Evolutionary conservation across 1,284 basidiomycete genomes (phyloP).

Genomic region (Veloboletus limbatus): DNA sequence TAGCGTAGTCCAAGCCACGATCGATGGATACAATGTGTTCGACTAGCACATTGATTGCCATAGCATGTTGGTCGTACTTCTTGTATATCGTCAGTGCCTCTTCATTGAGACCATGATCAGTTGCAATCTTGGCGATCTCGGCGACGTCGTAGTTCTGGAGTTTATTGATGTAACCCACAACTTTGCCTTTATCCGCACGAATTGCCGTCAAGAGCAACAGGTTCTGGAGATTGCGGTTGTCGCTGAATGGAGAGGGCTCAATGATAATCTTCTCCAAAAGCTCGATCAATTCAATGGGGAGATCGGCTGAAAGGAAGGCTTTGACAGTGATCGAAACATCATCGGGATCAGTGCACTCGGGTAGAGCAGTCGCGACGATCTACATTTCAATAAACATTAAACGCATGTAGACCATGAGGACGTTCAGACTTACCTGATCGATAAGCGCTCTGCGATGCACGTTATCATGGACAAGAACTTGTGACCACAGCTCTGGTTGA

Average conservation of each 20-base stretch:
- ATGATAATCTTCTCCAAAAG: slow-evolving; percentile 98
- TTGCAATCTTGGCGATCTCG: slow-evolving; percentile 97
- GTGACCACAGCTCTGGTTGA: slow-evolving; percentile 94
- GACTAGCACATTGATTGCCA: slow-evolving; percentile 97
- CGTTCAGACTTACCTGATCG: slow-evolving; percentile 69
- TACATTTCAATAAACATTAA: slow-evolving; percentile 30
- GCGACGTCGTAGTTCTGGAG: slow-evolving; percentile 92
- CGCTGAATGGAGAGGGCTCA: slow-evolving; percentile 95
- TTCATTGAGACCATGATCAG: slow-evolving; percentile 94
- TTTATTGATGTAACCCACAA: slow-evolving; percentile 98
- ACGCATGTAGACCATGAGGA: background rate
- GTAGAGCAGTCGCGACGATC: slow-evolving; percentile 92
- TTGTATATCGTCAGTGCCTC: slow-evolving; percentile 96
- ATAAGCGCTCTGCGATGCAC: slow-evolving; percentile 91
- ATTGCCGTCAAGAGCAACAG: slow-evolving; percentile 94
- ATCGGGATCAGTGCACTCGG: slow-evolving; percentile 97
- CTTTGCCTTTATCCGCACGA: slow-evolving; percentile 97
- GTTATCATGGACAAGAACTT: slow-evolving; percentile 90
- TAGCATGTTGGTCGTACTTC: slow-evolving; percentile 91
- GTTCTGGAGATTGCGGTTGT: slow-evolving; percentile 96
- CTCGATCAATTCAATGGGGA: slow-evolving; percentile 97
- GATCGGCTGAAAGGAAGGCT: slow-evolving; percentile 95
- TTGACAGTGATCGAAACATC: slow-evolving; percentile 99
- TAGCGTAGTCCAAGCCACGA: slow-evolving; percentile 93
- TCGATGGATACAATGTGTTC: slow-evolving; percentile 99